Conservation (phyloP, 73 alveolate species). For the Halteria grandinella region DNA sequence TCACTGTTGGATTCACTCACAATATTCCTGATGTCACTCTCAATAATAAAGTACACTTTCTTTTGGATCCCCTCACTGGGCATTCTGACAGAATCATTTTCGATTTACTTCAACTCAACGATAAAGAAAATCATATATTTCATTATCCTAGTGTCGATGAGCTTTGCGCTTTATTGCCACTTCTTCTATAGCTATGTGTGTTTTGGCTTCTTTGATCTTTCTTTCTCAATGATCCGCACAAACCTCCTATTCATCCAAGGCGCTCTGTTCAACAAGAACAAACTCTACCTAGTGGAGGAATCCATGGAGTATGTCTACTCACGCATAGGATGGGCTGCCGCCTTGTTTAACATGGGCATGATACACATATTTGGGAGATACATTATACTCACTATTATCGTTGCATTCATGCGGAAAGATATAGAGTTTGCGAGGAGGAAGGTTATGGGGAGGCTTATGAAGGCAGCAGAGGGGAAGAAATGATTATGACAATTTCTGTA, state of each 20-base stretch:
- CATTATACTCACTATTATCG: conserved; percentile 18
- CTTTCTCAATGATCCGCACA: conserved; percentile 22
- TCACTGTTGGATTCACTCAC: conserved; percentile 18
- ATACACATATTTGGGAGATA: conserved; percentile 47
- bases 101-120: conserved; percentile 29
- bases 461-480: too few relatives aligned
- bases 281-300: conserved; percentile 26
- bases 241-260: conserved; percentile 35
- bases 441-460: too few relatives aligned
- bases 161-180: conserved; percentile 31
- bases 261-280: conserved; percentile 13
- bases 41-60: conserved; percentile 44
- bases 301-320: conserved; percentile 26
- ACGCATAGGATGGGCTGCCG: conserved; percentile 40
- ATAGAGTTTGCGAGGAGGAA: too few relatives aligned
- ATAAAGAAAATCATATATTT: conserved; percentile 24
- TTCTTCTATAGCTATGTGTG: conserved; percentile 30
- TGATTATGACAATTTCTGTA: too few relatives aligned
- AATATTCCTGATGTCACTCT: conserved; percentile 18
- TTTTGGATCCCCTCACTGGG: conserved; percentile 48
- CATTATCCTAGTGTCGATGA: conserved; percentile 15
- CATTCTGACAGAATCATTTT: conserved; percentile 4
- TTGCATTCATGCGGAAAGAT: conserved; percentile 50
- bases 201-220: conserved; percentile 18
- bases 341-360: conserved; percentile 18